Base-by-base conservation (phyloP, 306 rosid genomes). In the Glycine soja region DNA sequence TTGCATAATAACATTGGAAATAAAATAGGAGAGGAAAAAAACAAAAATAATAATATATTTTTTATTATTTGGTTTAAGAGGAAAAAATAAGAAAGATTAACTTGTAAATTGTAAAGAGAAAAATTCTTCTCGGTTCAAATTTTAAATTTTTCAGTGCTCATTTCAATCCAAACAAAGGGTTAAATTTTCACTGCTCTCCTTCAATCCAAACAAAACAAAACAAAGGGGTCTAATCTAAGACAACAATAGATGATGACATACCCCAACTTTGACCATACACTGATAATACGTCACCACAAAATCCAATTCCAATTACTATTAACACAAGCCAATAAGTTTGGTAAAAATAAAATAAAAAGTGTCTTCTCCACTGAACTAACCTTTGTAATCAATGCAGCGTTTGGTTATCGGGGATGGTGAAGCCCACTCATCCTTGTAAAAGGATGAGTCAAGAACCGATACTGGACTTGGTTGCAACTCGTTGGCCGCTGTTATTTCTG, bases 381-480 rank as follows among this genome's bases (percentile, higher is more conserved):
- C 99, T 89, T 86, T 85, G 89, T 90, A 91, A 87, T 89, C 91
- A 68, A 95, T 87, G 90, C 89, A 82, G 32, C 99, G 94, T 84
- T 93, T 95, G 83, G 92, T 86, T 14, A 93, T 87, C 0, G 98
- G 98, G 18, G 99, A 95, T 69, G 98, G 97, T 43, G 96, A 90
- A 1, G 76, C 80, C 65, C 90, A 95, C 50, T 93, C 99, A 62
- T 95, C 99, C 82, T 88, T 91, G 93, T 92, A 88, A 75, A 93
- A 92, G 10, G 96, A 90, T 36, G 98, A 81, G 92, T 95, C 98
- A 0, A 95, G 94, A 2, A 95, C 99, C 12, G 99, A 95, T 69
- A 93, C 94, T 0, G 99, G 99, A 87, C 99, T 95, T 81, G 99
- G 96, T 83, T 91, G 98, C 83, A 91, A 79, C 94, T 92, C 97